Evolutionary conservation across 352 stramenopile species (phyloP).

Genomic region (Pythium dissimile): DNA sequence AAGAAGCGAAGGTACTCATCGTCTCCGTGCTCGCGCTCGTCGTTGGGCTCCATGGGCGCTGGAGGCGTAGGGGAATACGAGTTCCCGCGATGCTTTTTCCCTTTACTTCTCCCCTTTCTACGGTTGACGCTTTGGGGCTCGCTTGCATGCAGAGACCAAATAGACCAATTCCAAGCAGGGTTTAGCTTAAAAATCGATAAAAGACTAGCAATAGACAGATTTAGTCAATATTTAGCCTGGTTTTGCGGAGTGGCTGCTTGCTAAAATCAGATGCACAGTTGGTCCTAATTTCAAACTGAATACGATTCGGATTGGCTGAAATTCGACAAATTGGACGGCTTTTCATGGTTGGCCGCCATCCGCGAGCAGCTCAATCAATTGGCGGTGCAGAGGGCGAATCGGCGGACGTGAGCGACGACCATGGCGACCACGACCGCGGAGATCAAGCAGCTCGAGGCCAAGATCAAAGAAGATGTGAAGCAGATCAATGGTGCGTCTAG

Average conservation of each 20-base stretch:
- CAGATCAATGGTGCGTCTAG: slow-evolving; percentile 62
- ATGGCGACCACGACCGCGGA: slow-evolving; percentile 56
- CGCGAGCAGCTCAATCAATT: slow-evolving; percentile 21
- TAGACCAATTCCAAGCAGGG: not conserved
- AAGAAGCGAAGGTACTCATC: slow-evolving; percentile 82
- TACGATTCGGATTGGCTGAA: slow-evolving; percentile 23
- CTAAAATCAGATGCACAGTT: too few relatives aligned
- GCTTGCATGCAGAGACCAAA: not conserved
- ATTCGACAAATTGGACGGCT: slow-evolving; percentile 7
- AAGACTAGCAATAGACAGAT: too few relatives aligned
- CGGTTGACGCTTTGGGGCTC: too few relatives aligned
- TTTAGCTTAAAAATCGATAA: not conserved
- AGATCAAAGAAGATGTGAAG: slow-evolving; percentile 85
- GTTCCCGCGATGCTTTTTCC: not conserved
- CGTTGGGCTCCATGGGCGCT: slow-evolving; percentile 27
- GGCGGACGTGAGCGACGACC: slow-evolving; percentile 9
- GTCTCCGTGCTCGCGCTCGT: slow-evolving; percentile 36
- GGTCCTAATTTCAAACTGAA: not conserved
- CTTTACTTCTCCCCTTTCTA: not conserved
- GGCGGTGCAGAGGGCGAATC: not conserved
- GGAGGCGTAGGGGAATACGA: too few relatives aligned
- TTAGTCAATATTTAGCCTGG: too few relatives aligned
- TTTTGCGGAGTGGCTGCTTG: too few relatives aligned
- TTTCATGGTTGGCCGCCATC: slow-evolving; percentile 31
- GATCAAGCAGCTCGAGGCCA: slow-evolving; percentile 85